phyloP scores from a whole-genome alignment of 108 stramenopile species.

The Cylindrotheca fusiformis region DNA sequence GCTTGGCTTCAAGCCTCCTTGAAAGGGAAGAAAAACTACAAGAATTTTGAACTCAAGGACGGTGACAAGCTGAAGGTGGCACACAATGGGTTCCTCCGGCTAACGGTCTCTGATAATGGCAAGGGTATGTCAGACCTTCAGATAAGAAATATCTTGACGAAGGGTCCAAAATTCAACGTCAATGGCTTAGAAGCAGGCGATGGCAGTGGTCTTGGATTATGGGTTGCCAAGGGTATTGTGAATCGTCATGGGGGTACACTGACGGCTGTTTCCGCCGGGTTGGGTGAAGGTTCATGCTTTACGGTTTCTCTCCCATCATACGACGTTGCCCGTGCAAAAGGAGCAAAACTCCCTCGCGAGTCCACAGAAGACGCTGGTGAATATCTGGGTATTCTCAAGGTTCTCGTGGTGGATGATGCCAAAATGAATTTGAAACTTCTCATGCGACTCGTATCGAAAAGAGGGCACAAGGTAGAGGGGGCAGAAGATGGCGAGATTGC shows the following conservation, averaged over 20 bases:
- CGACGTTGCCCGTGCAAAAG: background rate
- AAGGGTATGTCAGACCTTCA: constrained; percentile 39
- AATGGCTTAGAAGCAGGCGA: constrained; percentile 47
- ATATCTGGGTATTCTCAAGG: background rate
- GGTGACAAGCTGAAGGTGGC: background rate
- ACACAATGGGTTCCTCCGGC: constrained; percentile 17
- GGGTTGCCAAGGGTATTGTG: constrained; percentile 45
- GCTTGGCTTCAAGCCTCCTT: background rate
- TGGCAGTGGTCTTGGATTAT: constrained; percentile 48
- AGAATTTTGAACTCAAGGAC: background rate
- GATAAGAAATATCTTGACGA: constrained; percentile 26
- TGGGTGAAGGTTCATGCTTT: constrained; percentile 47
- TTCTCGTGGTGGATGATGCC: constrained; percentile 31
- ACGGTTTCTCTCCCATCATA: constrained; percentile 48
- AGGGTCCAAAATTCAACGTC: constrained; percentile 47
- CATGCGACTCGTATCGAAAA: constrained; percentile 16
- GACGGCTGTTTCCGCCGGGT: constrained; percentile 31
- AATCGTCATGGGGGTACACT: constrained; percentile 41
- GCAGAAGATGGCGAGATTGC: constrained; percentile 32
- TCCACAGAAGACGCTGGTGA: background rate
- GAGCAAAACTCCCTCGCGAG: background rate
- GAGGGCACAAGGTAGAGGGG: constrained; percentile 26
- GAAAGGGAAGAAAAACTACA: background rate
- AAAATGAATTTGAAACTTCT: constrained; percentile 36
- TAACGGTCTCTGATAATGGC: constrained; percentile 45